Base-by-base conservation (phyloP, 768 basidiomycete species). In the Cystofilobasidium ferigula region DNA sequence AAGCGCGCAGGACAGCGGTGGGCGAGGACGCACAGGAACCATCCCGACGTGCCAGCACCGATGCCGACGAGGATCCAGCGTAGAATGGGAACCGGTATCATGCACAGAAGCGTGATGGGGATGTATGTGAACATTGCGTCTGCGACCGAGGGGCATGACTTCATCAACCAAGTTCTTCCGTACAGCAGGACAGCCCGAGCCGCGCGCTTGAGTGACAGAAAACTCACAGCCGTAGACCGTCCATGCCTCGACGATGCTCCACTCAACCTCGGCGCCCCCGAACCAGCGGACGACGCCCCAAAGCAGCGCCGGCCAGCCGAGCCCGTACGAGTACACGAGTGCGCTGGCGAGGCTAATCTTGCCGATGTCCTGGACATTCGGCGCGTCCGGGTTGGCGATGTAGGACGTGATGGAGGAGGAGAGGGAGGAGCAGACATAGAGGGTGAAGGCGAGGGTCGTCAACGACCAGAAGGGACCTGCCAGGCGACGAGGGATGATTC, bases 391-490 rank as follows among this genome's bases (percentile, higher is more conserved):
- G 16, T 70, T 64, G 34, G 88, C 87, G 45, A 97, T 82, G 77
- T 91, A 97, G n/a, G 84, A 82, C 2, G 86, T 80, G 70, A 98
- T 86, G 56, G 89, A 89, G 20, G 89, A 85, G 10, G 86, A 89
- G 43, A 98, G 85, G 38, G 89, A 91, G 1, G 94, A 95, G 30
- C 88, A 93, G 65, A 95, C 83, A 79, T 93, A 97, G 67, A 97
- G 84, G 0, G 86, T 81, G 73, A 98, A 89, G 51, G 95, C 86
- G 69, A 99, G 84, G 0, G 94, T 98, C 1, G 92, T 94, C 42
- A 95, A 82, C 0, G 93, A 90, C 94, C 94, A 99, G 79, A 99
- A 97, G 1, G 94, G 92, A 0, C 93, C 93, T 74, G 26, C 56
- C 63, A 38, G 32, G 63, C 18, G 47, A 59, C 56, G 80, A 81